Evolutionary conservation across 176 grass and related monocot genomes (phyloP).

Genomic region (Carex parvula): DNA sequence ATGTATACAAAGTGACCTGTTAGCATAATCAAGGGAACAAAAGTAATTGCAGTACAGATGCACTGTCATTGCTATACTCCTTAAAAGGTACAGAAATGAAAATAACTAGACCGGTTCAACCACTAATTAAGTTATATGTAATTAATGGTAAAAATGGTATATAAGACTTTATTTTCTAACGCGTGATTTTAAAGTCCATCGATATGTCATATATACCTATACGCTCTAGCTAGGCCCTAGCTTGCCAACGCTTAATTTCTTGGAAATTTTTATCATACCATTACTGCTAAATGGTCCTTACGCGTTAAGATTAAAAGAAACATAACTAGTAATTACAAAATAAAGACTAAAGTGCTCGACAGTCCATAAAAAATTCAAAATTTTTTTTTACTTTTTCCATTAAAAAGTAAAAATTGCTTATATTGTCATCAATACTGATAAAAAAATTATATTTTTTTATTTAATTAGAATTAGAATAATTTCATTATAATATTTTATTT

Average conservation of each 20-base stretch:
- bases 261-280: not conserved
- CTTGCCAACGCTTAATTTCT: constrained; percentile 4
- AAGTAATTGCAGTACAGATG: not conserved
- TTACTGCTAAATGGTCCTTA: too few species aligned
- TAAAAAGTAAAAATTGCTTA: not conserved
- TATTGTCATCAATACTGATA: not conserved
- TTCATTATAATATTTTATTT: not conserved
- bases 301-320: constrained; percentile 2
- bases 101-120: not conserved
- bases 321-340: not conserved
- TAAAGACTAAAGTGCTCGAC: not conserved
- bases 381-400: not conserved
- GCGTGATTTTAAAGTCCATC: not conserved
- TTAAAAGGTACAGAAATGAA: not conserved
- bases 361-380: not conserved
- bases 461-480: not conserved
- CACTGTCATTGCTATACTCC: not conserved
- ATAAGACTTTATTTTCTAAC: not conserved
- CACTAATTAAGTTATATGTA: not conserved
- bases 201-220: not conserved
- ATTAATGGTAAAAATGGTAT: not conserved
- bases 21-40: not conserved
- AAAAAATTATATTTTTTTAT: too few species aligned
- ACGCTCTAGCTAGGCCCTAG: too few species aligned
- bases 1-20: not conserved